phyloP scores from a whole-genome alignment of 805 yeast genomes.

The Candida easanensis region DNA sequence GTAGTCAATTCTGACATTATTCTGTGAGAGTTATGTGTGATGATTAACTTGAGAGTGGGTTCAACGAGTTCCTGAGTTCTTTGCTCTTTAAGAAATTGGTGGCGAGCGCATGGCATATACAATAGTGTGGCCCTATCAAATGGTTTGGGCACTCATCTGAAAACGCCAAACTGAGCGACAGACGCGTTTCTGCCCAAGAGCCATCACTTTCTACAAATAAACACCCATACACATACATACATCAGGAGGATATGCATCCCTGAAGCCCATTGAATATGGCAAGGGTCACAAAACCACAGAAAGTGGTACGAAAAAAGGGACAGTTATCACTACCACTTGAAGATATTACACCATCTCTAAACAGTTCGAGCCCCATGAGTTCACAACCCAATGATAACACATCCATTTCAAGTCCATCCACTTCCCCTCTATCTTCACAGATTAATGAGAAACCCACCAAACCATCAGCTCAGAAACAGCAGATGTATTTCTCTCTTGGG shows the following conservation, averaged over 20 bases:
- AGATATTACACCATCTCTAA: constrained; percentile 1
- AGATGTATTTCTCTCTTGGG: constrained; percentile 20
- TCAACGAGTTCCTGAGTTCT: too few relatives aligned
- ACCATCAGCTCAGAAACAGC: constrained; percentile 6
- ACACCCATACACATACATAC: too few relatives aligned
- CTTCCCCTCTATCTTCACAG: constrained; percentile 11
- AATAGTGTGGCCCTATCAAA: too few relatives aligned
- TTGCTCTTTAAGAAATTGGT: too few relatives aligned
- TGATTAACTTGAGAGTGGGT: too few relatives aligned
- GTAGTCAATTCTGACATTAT: constrained; percentile 1
- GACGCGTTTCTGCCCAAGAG: too few relatives aligned
- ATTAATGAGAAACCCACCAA: not conserved
- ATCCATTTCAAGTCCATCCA: constrained; percentile 6
- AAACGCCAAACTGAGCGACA: too few relatives aligned
- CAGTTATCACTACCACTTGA: not conserved
- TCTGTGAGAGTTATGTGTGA: not conserved
- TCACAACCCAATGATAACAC: constrained; percentile 2
- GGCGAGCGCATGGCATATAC: too few relatives aligned
- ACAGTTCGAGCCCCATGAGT: constrained; percentile 14
- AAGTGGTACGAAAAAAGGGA: not conserved
- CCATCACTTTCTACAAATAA: not conserved
- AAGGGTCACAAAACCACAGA: not conserved
- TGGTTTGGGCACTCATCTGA: too few relatives aligned
- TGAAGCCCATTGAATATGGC: not conserved
- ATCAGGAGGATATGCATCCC: too few relatives aligned